Evolutionary conservation across 352 stramenopile genomes (phyloP), one percentile per base, ranked within the genome.

Genomic region (Elongisporangium undulatum): DNA sequence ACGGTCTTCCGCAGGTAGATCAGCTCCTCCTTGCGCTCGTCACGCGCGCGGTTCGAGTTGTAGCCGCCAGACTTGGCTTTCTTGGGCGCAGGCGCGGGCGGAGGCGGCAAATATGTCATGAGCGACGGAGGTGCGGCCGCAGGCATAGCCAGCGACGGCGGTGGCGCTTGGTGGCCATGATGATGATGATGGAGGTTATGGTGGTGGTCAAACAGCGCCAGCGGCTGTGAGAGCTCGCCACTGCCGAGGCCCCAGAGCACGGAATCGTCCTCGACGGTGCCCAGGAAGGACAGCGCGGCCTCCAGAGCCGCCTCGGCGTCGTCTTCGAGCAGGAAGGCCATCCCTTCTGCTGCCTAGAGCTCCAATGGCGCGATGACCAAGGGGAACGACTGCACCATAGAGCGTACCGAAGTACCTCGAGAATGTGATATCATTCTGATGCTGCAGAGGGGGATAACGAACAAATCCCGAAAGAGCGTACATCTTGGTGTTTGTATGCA

Each of bases 231-330:
- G 34, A 45, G 34, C 10, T 45, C 34, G 34, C 34, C 4, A 12
- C 34, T 17, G 10, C 13, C 34, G 34, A 45, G 13, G 9, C 34
- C 34, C 34, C 34, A 45, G 34, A 45, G 34, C 34, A 45, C 34
- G 34, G 34, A 45, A 2, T 45, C 34, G 4, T 45, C 34, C 50
- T 24, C 19, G 7, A 55, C n/a, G 39, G 65, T 57, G 52, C 75
- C 62, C 23, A 79, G 65, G 55, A 77, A 81, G n/a, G 72, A 74
- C 13, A 73, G 53, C 53, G 74, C 72, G 51, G 72, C 71, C 64
- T 77, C 58, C 52, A 84, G 64, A 59, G 63, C 48, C 45, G 41
- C 59, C 61, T 75, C 67, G 20, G 73, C 67, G 19, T 61, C 56
- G 53, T 74, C 66, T 22, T 64, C 62, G 9, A 71, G 56, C 12